Percentiles rank a stretch among this genome's conserved stretches.
Conservation (phyloP, 164 flowering plant species). For the Aristolochia fimbriata region DNA sequence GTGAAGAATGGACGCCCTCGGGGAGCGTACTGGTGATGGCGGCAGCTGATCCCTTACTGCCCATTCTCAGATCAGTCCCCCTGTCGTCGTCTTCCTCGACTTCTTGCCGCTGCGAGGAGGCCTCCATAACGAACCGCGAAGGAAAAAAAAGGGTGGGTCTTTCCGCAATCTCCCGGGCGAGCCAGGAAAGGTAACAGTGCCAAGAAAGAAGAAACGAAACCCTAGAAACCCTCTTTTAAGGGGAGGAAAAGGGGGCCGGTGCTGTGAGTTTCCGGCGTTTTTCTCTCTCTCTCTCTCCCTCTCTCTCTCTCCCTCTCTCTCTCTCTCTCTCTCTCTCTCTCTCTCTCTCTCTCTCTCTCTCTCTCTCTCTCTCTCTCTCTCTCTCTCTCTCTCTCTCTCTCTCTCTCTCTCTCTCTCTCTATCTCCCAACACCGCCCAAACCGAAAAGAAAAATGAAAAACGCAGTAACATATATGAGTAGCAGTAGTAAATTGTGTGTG, state of each 20-base stretch:
- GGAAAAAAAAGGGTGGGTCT: background rate
- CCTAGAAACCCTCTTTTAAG: background rate
- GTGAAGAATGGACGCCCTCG: background rate
- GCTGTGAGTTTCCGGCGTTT: background rate
- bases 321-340: too few species aligned
- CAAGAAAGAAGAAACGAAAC: background rate
- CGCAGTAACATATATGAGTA: background rate
- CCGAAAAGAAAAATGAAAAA: background rate
- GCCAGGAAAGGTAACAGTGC: background rate
- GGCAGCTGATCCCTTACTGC: background rate
- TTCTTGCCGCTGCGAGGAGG: background rate
- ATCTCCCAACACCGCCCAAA: background rate
- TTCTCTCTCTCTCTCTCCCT: too few species aligned
- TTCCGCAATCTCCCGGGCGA: background rate
- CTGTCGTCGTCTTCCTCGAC: conserved; percentile 5
- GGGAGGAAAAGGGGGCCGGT: background rate
- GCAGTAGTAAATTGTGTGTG: background rate
- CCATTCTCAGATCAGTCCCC: background rate
- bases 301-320: too few species aligned
- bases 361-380: too few species aligned
- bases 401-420: too few species aligned
- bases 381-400: too few species aligned
- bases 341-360: too few species aligned
- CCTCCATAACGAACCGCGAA: background rate
- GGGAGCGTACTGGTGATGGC: background rate